These are phyloP conservation scores for Baorangia bicolor DNA, from an alignment of 768 basidiomycete species.

Conservation along the genomic window DNA sequence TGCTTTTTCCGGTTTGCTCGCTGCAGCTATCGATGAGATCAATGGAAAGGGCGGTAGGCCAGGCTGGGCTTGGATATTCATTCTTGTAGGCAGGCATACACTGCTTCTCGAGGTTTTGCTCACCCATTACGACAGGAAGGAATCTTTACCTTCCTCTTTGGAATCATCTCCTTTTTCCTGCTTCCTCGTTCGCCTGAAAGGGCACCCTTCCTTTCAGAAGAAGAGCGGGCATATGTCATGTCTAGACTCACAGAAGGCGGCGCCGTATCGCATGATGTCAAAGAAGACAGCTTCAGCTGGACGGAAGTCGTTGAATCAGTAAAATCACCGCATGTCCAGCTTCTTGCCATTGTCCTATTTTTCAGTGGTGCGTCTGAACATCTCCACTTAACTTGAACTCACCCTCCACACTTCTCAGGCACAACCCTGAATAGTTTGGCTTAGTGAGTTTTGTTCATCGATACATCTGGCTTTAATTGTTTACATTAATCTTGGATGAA, in stretches of 20 bases:
- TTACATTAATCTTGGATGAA: constrained; percentile 33
- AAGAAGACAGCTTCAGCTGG: no score
- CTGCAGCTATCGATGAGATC: constrained; percentile 57
- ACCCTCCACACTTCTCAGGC: constrained; percentile 11
- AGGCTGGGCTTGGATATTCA: constrained; percentile 65
- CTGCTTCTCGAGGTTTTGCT: neutral
- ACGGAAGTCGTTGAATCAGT: no score
- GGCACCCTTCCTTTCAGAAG: no score
- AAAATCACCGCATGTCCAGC: no score
- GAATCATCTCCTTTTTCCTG: no score
- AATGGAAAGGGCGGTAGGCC: constrained; percentile 48
- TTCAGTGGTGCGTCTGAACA: constrained; percentile 54
- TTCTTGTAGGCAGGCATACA: constrained; percentile 35
- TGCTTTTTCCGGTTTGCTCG: constrained; percentile 63
- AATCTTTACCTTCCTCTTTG: constrained; percentile 59
- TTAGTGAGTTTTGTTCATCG: constrained; percentile 19
- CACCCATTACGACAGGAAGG: no score
- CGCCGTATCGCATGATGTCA: no score
- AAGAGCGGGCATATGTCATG: constrained; percentile 42
- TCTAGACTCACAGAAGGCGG: constrained; percentile 21
- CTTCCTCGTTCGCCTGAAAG: no score
- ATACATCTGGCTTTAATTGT: constrained; percentile 35
- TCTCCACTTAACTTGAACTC: no score
- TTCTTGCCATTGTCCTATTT: constrained; percentile 52
- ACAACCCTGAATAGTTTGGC: constrained; percentile 14